Conservation (phyloP, 2,329 filamentous ascomycete genomes). For the Stachybotrys echinatus region DNA sequence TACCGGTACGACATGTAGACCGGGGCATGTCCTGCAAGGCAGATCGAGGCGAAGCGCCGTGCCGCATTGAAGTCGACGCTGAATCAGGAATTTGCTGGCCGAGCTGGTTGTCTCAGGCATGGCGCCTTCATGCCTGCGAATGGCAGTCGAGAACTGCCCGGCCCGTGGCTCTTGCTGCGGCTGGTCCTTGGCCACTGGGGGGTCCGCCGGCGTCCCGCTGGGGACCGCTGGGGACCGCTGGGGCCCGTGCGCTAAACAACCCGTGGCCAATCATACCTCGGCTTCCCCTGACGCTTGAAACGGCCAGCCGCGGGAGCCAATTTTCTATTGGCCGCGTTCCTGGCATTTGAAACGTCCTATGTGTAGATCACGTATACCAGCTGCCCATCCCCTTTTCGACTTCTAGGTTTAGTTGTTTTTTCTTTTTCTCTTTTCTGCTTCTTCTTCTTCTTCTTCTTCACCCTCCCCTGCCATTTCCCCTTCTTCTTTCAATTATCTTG, state of each 20-base stretch:
- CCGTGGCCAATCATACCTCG: not conserved
- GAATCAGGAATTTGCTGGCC: not conserved
- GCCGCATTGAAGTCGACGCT: not conserved
- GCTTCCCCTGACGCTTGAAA: not conserved
- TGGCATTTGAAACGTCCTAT: not conserved
- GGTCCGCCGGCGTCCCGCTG: no score
- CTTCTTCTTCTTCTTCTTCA: no score
- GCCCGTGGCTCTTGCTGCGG: not conserved
- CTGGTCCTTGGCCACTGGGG: no score
- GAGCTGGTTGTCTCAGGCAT: not conserved
- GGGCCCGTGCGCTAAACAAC: not conserved
- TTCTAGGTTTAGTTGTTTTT: no score
- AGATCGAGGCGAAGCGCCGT: not conserved
- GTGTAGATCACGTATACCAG: not conserved
- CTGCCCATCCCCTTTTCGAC: not conserved
- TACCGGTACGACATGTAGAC: no score
- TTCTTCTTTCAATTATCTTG: no score
- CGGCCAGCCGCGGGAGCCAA: not conserved
- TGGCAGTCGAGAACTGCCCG: not conserved
- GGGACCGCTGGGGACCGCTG: no score
- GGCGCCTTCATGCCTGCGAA: not conserved
- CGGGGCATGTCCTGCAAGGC: no score
- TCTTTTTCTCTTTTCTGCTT: not conserved
- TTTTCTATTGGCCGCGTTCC: not conserved
- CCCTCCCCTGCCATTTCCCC: no score